Evolutionary conservation across 768 basidiomycete species (phyloP).

Genomic region (Saitozyma sp.): DNA sequence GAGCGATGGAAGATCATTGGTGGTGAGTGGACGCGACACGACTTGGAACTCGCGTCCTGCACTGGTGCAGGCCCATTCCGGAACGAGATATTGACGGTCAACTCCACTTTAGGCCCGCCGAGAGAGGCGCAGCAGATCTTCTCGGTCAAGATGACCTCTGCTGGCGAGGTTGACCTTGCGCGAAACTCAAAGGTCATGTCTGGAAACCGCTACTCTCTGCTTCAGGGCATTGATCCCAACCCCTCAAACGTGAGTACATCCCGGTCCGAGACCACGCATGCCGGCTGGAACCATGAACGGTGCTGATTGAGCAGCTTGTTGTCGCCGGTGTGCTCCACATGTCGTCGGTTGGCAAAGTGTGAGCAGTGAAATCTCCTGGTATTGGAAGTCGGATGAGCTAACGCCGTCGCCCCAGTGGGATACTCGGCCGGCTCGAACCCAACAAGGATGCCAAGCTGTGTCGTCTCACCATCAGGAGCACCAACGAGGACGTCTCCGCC

Average conservation of each 20-base stretch:
- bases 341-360: slow-evolving; percentile 83
- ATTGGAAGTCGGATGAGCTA: background rate
- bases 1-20: slow-evolving; percentile 98
- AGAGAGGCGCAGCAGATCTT: slow-evolving; percentile 88
- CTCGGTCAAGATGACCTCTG: slow-evolving; percentile 66
- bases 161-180: slow-evolving; percentile 70
- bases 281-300: no score
- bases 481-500: slow-evolving; percentile 76
- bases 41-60: background rate
- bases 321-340: slow-evolving; percentile 95
- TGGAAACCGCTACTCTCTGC: slow-evolving; percentile 73
- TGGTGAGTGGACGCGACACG: slow-evolving; percentile 50
- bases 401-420: slow-evolving; percentile 59
- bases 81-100: background rate
- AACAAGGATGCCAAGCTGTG: slow-evolving; percentile 96
- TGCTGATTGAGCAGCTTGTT: slow-evolving; percentile 58
- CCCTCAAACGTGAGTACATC: slow-evolving; percentile 64
- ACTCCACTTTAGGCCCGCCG: slow-evolving; percentile 62
- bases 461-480: slow-evolving; percentile 89
- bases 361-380: slow-evolving; percentile 7
- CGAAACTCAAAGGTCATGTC: slow-evolving; percentile 73
- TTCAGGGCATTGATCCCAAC: slow-evolving; percentile 88
- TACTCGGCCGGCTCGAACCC: slow-evolving; percentile 86
- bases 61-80: no score
- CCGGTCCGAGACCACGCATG: background rate